Base-by-base conservation (phyloP, 495 filamentous ascomycete species). In the Aspergillus sclerotioniger region DNA sequence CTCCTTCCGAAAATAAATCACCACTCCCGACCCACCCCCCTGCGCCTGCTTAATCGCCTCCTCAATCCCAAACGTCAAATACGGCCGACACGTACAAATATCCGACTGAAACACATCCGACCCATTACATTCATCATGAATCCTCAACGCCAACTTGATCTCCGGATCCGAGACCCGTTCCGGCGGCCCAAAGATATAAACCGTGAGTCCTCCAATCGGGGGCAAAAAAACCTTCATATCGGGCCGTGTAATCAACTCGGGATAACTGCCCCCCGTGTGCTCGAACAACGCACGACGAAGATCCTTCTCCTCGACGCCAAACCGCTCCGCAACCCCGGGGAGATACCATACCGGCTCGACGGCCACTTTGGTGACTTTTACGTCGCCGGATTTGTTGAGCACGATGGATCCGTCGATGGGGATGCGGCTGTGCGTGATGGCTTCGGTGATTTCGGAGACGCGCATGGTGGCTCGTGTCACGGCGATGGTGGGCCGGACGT, bases 1-100 rank as follows among this genome's bases (percentile, higher is more conserved):
- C 75, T 96, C 91, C 71, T 96, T 96, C 50, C 91, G 87, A 83
- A 96, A 96, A 74, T 96, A 96, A 69, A 96, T 94, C 51, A 96
- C 91, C 20, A 96, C 91, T 53, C 91, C 91, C 60, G 85, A 90
- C 39, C 91, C 91, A 51, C 91, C 91, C 28, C 85, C 86, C 73
- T 96, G 91, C 17, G 91, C 91, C 74, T 95, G 88, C 71, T 90
- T 93, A 56, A 96, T 90, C 17, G 91, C 91, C 71, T 96, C 91
- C 67, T 94, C 90, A 59, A 96, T 90, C 41, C 91, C 91, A 70
- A 91, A 96, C 63, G 92, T 91, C 56, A 96, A 85, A 68, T 96
- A 96, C 32, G 91, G 91, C 49, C 91, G 82, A 73, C 91, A 95
- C 45, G 91, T 96, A 74, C 91, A 96, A 69, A 96, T 96, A 72